Evolutionary conservation across 2,329 filamentous ascomycete species (phyloP).

Genomic region (Verticillium nonalfalfae): DNA sequence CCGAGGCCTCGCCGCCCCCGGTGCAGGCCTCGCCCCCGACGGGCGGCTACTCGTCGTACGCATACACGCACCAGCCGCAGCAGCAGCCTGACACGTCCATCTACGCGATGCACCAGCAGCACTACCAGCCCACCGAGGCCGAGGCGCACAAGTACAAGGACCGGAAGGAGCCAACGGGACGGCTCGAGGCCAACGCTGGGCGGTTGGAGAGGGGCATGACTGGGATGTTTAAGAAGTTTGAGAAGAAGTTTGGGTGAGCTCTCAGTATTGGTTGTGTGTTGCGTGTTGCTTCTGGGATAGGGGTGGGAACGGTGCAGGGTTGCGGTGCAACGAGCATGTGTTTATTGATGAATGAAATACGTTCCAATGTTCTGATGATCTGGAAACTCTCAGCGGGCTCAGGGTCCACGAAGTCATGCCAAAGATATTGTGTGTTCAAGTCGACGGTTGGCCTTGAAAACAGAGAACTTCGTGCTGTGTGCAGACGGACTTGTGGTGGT

Average conservation of each 20-base stretch:
- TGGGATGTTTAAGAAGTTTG: slow-evolving; percentile 70
- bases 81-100: slow-evolving; percentile 23
- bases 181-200: slow-evolving; percentile 59
- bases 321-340: neutral
- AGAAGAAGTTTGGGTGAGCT: slow-evolving; percentile 61
- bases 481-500: too few species aligned
- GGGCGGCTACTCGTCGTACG: slow-evolving; percentile 52
- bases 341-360: too few species aligned
- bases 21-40: slow-evolving; percentile 27
- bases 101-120: slow-evolving; percentile 60
- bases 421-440: too few species aligned
- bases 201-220: slow-evolving; percentile 64
- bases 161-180: slow-evolving; percentile 37
- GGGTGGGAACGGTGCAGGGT: neutral
- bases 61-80: slow-evolving; percentile 25
- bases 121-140: slow-evolving; percentile 61
- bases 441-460: too few species aligned
- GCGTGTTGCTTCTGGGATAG: neutral
- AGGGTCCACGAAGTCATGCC: too few species aligned
- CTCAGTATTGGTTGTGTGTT: neutral
- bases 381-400: too few species aligned
- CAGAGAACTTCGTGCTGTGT: too few species aligned
- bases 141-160: slow-evolving; percentile 42
- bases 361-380: too few species aligned
- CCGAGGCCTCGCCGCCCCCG: slow-evolving; percentile 21